Base-by-base conservation (phyloP, 1,139 yeast species). In the Hemisphaericaspora subhashii region DNA sequence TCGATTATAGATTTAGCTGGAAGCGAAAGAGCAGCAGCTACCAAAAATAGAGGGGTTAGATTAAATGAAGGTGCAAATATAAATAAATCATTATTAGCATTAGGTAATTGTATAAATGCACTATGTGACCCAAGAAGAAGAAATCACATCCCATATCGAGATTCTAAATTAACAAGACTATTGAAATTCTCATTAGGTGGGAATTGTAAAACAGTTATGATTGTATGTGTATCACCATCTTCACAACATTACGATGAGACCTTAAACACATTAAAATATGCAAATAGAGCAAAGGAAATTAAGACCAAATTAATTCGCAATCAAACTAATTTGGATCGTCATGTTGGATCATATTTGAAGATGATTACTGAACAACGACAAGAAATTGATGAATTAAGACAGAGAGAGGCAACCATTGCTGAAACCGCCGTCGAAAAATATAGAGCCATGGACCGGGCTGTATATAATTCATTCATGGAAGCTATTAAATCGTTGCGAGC, bases 101-200 rank as follows among this genome's bases (percentile, higher is more conserved):
- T 92, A 36, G 98, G 98, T 0, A 90, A 89, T 55, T 90, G 98
- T 60, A 90, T 92, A 48, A 89, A 88, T 58, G 96, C 97, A 1
- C 68, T 89, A 37, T 87, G 96, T 63, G 92, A 83, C 53, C 80
- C 82, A 1, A 66, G 82, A 42, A 65, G 79, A 43, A 64, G 79
- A 38, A 74, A 79, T 44, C 97, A 90, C 62, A 78, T 92, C 10
- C 98, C 98, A 0, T 90, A 86, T 59, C 65, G 98, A 49, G 95
- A 90, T 58, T 87, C 96, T 5, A 89, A 89, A 53, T 69, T 90
- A 38, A 90, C 98, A 0, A 66, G 98, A 48, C 66, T 90, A 37
- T 72, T 90, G 40, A 88, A 89, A 55, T 88, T 86, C 56, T 88
- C 96, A 0, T 68, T 90, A n/a, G 96, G 96, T 4, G 97, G 97